These are phyloP conservation scores for Verticillium isaacii DNA, from an alignment of 2,329 filamentous ascomycete genomes.

Conservation along the genomic window DNA sequence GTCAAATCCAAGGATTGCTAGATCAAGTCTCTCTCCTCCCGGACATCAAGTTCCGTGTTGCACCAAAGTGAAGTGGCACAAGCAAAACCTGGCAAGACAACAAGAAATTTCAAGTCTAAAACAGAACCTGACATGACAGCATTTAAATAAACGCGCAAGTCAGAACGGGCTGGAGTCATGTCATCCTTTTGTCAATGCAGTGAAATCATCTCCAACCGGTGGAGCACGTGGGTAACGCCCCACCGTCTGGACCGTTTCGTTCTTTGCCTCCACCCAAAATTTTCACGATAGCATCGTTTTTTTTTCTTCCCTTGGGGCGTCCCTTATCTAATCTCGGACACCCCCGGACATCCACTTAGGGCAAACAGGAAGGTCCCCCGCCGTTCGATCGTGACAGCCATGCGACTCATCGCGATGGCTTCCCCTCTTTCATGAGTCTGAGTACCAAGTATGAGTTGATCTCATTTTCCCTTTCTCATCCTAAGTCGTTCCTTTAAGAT, in stretches of 20 bases:
- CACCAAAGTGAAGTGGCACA: no score
- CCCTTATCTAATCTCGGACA: background rate
- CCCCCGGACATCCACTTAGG: background rate
- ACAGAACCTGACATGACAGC: background rate
- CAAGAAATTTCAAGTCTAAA: background rate
- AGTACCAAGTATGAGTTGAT: background rate
- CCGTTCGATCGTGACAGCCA: background rate
- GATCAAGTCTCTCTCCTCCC: no score
- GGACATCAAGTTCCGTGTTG: no score
- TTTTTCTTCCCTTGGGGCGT: background rate
- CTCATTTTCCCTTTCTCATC: background rate
- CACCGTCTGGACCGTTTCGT: background rate
- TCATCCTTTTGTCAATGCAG: background rate
- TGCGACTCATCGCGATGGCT: background rate
- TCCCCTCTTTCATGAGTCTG: background rate
- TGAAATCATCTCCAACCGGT: background rate
- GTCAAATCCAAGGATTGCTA: background rate
- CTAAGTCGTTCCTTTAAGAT: background rate
- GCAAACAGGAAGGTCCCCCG: background rate
- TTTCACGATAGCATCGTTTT: background rate
- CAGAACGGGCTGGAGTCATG: background rate
- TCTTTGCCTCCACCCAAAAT: background rate
- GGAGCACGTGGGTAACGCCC: background rate
- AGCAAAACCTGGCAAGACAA: background rate
- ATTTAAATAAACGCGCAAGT: background rate